Percentiles rank a stretch among this genome's conserved stretches.
Conservation (phyloP, 2,329 filamentous ascomycete species). For the Ascochyta pisi region DNA sequence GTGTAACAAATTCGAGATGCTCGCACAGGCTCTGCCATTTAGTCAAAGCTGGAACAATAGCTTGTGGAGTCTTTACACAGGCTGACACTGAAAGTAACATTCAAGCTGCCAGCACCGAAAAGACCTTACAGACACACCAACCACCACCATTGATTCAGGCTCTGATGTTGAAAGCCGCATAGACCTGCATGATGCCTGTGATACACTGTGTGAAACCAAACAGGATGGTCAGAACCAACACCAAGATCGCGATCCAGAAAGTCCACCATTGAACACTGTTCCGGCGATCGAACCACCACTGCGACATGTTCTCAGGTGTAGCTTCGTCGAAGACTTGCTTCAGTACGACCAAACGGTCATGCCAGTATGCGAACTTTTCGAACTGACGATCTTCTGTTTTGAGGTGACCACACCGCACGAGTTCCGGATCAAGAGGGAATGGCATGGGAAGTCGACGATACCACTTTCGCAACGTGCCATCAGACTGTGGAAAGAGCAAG, state of each 20-base stretch:
- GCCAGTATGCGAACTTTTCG: conserved; percentile 50
- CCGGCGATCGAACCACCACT: conserved; percentile 55
- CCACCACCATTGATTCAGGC: too few relatives aligned
- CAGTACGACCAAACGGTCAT: conserved; percentile 52
- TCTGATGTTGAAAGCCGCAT: too few relatives aligned
- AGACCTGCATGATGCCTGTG: conserved; percentile 47
- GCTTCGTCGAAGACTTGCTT: conserved; percentile 52
- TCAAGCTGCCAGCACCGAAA: too few relatives aligned
- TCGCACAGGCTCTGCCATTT: too few relatives aligned
- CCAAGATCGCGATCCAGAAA: conserved; percentile 54
- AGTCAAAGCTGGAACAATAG: too few relatives aligned
- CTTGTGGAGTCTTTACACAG: too few relatives aligned
- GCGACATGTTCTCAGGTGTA: conserved; percentile 44
- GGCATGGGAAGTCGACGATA: conserved; percentile 6
- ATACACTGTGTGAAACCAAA: conserved; percentile 56
- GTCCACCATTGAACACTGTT: conserved; percentile 56
- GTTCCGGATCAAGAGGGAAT: conserved; percentile 34
- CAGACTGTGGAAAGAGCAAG: conserved; percentile 47
- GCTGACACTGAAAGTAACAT: too few relatives aligned
- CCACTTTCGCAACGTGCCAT: conserved; percentile 30
- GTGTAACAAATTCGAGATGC: too few relatives aligned
- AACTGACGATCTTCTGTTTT: conserved; percentile 43
- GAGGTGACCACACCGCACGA: conserved; percentile 40
- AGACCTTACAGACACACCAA: too few relatives aligned
- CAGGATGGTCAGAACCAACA: conserved; percentile 48